These are phyloP conservation scores for Lactarius pseudohatsudake DNA, from an alignment of 768 basidiomycete species.

Conservation along the genomic window DNA sequence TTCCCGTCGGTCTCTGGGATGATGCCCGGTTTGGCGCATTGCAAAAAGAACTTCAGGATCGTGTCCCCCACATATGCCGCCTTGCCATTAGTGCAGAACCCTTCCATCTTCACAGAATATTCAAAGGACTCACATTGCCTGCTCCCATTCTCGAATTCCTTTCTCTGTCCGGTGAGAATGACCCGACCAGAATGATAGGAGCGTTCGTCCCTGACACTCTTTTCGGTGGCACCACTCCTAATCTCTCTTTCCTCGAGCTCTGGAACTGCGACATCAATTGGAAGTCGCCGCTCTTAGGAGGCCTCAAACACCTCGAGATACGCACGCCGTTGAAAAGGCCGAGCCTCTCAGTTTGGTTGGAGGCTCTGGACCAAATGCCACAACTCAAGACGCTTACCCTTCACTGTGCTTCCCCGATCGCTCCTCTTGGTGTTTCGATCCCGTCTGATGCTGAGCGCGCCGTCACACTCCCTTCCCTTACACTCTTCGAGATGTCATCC, in stretches of 20 bases:
- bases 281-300: conserved; percentile 4
- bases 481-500: not conserved
- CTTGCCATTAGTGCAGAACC: no score
- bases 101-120: no score
- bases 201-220: not conserved
- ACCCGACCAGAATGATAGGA: not conserved
- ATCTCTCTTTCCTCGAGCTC: conserved; percentile 3
- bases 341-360: not conserved
- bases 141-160: no score
- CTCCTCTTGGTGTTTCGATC: not conserved
- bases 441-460: no score
- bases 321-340: not conserved
- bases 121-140: no score
- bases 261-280: conserved; percentile 9
- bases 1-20: no score
- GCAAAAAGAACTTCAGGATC: no score
- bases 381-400: conserved; percentile 1
- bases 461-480: conserved; percentile 12
- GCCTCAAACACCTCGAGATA: conserved; percentile 3
- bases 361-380: conserved; percentile 3
- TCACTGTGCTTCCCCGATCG: not conserved
- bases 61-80: no score
- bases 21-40: no score
- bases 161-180: no score
- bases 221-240: conserved; percentile 1